Conservation (phyloP, 306 rosid genomes). For the Senna siamea region DNA sequence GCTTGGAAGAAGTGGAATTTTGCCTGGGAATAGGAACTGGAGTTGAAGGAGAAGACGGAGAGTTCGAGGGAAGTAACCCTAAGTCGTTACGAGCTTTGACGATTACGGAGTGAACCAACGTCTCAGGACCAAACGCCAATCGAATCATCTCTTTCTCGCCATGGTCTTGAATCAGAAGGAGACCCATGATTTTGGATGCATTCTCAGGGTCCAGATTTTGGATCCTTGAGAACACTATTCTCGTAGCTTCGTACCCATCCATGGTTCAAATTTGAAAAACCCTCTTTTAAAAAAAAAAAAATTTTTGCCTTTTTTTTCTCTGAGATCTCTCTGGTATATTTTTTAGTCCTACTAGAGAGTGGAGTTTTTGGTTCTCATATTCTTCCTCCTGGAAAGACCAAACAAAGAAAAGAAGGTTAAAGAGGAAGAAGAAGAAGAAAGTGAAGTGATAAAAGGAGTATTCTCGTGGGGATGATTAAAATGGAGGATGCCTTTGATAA, state of each 20-base stretch:
- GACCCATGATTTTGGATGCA: conserved; percentile 96
- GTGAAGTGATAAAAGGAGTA: conserved; percentile 63
- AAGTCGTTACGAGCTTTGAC: conserved; percentile 81
- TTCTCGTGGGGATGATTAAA: conserved; percentile 88
- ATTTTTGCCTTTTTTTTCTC: background rate
- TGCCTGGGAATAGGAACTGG: conserved; percentile 39
- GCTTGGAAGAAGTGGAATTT: conserved; percentile 61
- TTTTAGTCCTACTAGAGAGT: conserved; percentile 22
- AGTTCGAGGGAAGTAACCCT: conserved; percentile 61
- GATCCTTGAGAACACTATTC: conserved; percentile 85
- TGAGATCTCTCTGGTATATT: background rate
- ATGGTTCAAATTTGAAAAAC: conserved; percentile 47
- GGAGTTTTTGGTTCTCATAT: conserved; percentile 53
- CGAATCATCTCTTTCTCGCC: conserved; percentile 99
- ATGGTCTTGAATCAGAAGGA: conserved; percentile 89
- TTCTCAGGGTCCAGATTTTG: conserved; percentile 95
- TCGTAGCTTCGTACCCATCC: conserved; percentile 96
- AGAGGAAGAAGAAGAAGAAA: conserved; percentile 47
- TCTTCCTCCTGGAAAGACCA: conserved; percentile 84
- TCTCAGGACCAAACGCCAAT: conserved; percentile 91
- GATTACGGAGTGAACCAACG: conserved; percentile 78
- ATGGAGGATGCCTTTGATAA: conserved; percentile 49
- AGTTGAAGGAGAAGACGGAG: conserved; percentile 54
- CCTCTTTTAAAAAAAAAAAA: too few relatives aligned
- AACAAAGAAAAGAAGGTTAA: conserved; percentile 50